Percentiles rank a stretch among this genome's conserved stretches.
Evolutionary conservation across 1,284 basidiomycete species (phyloP).

Genomic region (Rhodotorula sp.): DNA sequence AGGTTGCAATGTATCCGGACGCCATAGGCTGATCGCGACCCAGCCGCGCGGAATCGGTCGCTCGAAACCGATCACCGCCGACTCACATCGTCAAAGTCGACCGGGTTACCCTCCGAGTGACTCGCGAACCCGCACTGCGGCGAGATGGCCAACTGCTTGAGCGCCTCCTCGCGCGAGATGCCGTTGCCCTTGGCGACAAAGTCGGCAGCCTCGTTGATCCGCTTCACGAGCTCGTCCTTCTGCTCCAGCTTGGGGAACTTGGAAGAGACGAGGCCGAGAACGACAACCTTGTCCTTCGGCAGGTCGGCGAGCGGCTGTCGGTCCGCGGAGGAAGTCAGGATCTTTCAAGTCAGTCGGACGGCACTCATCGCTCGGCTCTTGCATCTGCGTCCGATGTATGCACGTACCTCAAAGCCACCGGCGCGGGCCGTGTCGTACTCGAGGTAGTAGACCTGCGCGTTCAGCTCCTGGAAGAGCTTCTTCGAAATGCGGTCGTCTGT

Average conservation of each 20-base stretch:
- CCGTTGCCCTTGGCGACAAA: slow-evolving; percentile 56
- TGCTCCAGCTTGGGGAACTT: slow-evolving; percentile 69
- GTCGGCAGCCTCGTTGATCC: slow-evolving; percentile 65
- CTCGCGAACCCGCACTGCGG: slow-evolving; percentile 74
- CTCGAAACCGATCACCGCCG: no score
- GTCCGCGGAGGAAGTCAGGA: not conserved
- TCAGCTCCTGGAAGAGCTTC: slow-evolving; percentile 56
- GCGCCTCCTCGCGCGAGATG: slow-evolving; percentile 45
- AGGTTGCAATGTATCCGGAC: no score
- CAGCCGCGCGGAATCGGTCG: no score
- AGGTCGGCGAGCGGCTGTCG: slow-evolving; percentile 60
- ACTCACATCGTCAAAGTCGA: slow-evolving; percentile 3
- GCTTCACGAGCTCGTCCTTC: slow-evolving; percentile 58
- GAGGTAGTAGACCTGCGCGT: slow-evolving; percentile 70
- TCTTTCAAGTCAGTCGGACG: no score
- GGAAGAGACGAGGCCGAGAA: slow-evolving; percentile 70
- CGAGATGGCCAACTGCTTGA: slow-evolving; percentile 63
- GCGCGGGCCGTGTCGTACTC: slow-evolving; percentile 76
- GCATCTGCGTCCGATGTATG: not conserved
- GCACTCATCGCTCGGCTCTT: not conserved
- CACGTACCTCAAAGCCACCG: slow-evolving; percentile 59
- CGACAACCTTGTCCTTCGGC: slow-evolving; percentile 64
- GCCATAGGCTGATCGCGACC: no score
- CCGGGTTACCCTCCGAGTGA: slow-evolving; percentile 25
- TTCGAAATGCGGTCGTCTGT: slow-evolving; percentile 64